Conservation (phyloP, 2,329 filamentous ascomycete species). For the Fusarium falciforme region DNA sequence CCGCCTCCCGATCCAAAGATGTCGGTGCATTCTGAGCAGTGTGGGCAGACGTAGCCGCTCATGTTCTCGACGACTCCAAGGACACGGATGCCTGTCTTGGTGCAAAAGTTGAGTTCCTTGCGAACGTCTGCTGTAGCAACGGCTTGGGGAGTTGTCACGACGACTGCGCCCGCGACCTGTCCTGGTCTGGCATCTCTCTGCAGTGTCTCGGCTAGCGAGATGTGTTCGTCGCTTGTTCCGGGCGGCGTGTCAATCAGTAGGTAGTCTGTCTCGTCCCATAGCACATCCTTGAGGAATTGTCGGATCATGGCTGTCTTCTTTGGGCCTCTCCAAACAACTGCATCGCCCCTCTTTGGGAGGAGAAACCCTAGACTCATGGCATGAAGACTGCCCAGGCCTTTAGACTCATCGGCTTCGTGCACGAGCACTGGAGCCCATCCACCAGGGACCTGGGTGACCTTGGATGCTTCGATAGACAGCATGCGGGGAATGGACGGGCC, state of each 20-base stretch:
- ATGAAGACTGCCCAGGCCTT: constrained; percentile 71
- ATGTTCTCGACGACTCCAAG: constrained; percentile 97
- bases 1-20: constrained; percentile 94
- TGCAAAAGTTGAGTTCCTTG: constrained; percentile 94
- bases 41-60: constrained; percentile 87
- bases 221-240: constrained; percentile 96
- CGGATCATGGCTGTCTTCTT: constrained; percentile 99
- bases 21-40: constrained; percentile 88
- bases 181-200: constrained; percentile 71
- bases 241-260: constrained; percentile 96
- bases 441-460: constrained; percentile 89
- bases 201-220: constrained; percentile 90
- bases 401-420: constrained; percentile 68
- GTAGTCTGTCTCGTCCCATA: constrained; percentile 90
- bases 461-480: constrained; percentile 87
- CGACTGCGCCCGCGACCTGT: constrained; percentile 86
- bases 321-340: constrained; percentile 96
- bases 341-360: constrained; percentile 83
- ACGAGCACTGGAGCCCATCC: constrained; percentile 94
- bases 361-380: constrained; percentile 97
- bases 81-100: constrained; percentile 81
- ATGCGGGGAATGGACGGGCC: constrained; percentile 96
- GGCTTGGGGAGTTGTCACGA: constrained; percentile 96
- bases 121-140: constrained; percentile 93
- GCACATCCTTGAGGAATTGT: constrained; percentile 92